Evolutionary conservation across 495 filamentous ascomycete species (phyloP), one percentile per base, ranked within the genome.

Genomic region (Annulohypoxylon maeteangense): DNA sequence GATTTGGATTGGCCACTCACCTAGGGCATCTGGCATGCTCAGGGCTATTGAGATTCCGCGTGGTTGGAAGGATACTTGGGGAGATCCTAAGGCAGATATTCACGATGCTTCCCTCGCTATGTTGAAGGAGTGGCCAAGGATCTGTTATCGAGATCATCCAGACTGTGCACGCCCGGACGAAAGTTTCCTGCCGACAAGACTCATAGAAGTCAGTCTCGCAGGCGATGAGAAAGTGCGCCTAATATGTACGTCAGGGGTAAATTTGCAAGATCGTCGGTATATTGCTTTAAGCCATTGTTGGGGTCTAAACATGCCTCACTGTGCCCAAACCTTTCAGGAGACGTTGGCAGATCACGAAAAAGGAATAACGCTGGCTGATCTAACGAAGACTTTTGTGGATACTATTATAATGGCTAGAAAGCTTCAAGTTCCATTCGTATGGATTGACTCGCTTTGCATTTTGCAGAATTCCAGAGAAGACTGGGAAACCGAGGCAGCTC

Each of bases 381-480:
- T 50, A 11, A 50, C 45, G 10, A 25, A 50, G 7, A 50, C 45
- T 2, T 50, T 50, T 20, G 7, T 50, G 22, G 50, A 54, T 32
- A 18, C 50, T 18, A 54, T 54, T 11, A 54, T n/a, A 29, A 32
- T 54, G 4, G 50, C 27, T 8, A 10, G 50, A 6, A 54, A 32
- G 25, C 29, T 54, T 54, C 25, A 32, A 7, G 25, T 54, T 16
- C 27, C 25, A 12, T 54, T 31, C 4, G 25, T 54, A n/a, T 54
- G 50, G 50, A 54, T 54, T 31, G 50, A 54, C 27, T 54, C 50
- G n/a, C 50, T 54, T 10, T 54, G 50, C 27, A 54, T 54, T 32
- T 11, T 54, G 27, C 50, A 54, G 50, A 32, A 54, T 14, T 54
- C 50, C 1, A 54, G n/a, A 32, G 25, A 54, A 7, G 50, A 54